Evolutionary conservation across 2,329 filamentous ascomycete genomes (phyloP), one percentile per base, ranked within the genome.

Genomic region (Aureobasidium vineae): DNA sequence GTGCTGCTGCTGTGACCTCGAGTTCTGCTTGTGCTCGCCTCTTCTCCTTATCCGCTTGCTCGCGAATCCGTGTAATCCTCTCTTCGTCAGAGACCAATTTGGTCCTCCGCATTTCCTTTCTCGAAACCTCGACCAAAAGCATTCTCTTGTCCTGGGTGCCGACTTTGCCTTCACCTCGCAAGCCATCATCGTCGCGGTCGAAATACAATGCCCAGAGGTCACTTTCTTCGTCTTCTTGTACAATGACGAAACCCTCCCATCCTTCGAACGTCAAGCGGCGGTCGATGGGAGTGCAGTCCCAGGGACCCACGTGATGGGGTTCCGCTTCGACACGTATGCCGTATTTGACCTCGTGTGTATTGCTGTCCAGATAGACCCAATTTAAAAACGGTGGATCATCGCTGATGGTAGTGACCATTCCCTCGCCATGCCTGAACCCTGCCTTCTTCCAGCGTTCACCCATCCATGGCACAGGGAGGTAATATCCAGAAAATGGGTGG

Each of bases 251-350:
- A 7, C 82, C 82, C 70, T 86, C 83, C 77, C 80, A 83, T 2
- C 80, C 82, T 54, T 87, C 83, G 13, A 87, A 79, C 5, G 77
- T 84, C n/a, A 87, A 71, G 23, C 67, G 66, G 3, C 69, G 65
- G 68, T 88, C 85, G 60, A 89, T 85, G 50, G 86, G 83, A 0
- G 84, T 90, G 87, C 91, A 96, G 72, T 91, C 89, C 89, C 90
- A 96, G 10, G 89, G 88, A 19, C 91, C 92, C 63, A 94, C 85
- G 69, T 89, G 80, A 76, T 96, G 90, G 26, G 81, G 84, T 43
- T 88, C 81, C 33, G 89, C 91, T 67, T 90, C 88, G 60, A 86
- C 88, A 38, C 90, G 86, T 31, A 88, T 87, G 13, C 86, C 86
- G 73, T 88, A 88, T 70, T 82, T 84, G 28, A 89, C 70, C 73